A percentile compares a stretch with the other conserved stretches of the same genome.
These are phyloP conservation scores for Tetracladium setigerum DNA, from an alignment of 495 filamentous ascomycete species.

Conservation along the genomic window DNA sequence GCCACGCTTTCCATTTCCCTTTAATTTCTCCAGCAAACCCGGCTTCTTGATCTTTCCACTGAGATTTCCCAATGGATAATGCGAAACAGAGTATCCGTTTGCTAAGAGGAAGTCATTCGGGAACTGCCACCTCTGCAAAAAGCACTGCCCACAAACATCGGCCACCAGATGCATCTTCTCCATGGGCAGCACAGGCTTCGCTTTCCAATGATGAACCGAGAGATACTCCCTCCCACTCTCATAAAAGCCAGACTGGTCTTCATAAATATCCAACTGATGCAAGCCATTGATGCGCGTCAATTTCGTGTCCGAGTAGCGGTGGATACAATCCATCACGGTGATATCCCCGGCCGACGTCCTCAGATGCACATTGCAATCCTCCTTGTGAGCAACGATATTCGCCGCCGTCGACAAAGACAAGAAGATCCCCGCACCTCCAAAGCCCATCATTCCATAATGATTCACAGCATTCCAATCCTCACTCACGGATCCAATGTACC, in stretches of 20 bases:
- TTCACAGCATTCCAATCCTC: slow-evolving; percentile 54
- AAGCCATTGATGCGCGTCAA: slow-evolving; percentile 10
- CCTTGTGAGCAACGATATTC: slow-evolving; percentile 5
- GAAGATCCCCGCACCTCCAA: slow-evolving; percentile 63
- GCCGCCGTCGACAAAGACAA: slow-evolving; percentile 52
- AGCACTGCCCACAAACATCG: slow-evolving; percentile 44
- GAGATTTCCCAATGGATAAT: slow-evolving; percentile 31
- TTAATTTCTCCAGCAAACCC: slow-evolving; percentile 1
- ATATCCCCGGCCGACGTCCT: slow-evolving; percentile 18
- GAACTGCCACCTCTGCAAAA: slow-evolving; percentile 49
- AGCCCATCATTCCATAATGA: slow-evolving; percentile 57
- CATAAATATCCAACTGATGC: slow-evolving; percentile 40
- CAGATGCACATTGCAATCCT: slow-evolving; percentile 15
- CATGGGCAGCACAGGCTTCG: slow-evolving; percentile 44
- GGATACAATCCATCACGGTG: slow-evolving; percentile 15
- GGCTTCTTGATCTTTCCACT: slow-evolving; percentile 7
- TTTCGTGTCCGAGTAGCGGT: neutral
- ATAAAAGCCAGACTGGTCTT: slow-evolving; percentile 45
- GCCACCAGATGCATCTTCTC: slow-evolving; percentile 35
- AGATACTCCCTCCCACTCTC: slow-evolving; percentile 47
- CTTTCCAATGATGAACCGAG: slow-evolving; percentile 51
- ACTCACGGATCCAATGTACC: slow-evolving; percentile 56
- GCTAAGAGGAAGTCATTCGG: slow-evolving; percentile 43
- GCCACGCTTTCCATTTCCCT: neutral
- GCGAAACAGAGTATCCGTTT: slow-evolving; percentile 47